These are phyloP conservation scores for Silene noctiflora DNA, from an alignment of 179 eudicot genomes.

Conservation along the genomic window DNA sequence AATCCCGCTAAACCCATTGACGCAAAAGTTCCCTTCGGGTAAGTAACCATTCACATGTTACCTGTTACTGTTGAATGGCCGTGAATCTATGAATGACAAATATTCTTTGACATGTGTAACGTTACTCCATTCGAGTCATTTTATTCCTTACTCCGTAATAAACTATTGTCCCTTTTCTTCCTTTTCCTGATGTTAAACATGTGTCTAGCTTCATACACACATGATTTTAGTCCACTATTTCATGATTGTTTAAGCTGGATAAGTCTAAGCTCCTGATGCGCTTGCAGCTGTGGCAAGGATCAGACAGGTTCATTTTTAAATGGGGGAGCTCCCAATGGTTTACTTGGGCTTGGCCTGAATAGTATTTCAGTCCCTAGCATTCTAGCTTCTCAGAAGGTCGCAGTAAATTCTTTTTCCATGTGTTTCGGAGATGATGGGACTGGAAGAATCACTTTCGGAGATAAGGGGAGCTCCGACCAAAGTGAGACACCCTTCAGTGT, in stretches of 20 bases:
- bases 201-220: conserved; percentile 4
- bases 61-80: background rate
- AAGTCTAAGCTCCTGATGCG: conserved; percentile 7
- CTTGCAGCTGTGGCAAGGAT: conserved; percentile 71
- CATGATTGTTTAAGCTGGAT: background rate
- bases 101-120: background rate
- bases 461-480: conserved; percentile 77
- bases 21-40: conserved; percentile 80
- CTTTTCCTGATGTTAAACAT: background rate
- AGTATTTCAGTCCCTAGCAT: conserved; percentile 77
- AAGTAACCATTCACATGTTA: conserved; percentile 23
- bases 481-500: conserved; percentile 68
- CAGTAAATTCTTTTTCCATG: conserved; percentile 93
- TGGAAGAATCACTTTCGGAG: conserved; percentile 93
- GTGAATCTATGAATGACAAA: background rate
- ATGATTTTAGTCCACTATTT: background rate
- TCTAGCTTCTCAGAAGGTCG: conserved; percentile 59
- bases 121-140: background rate
- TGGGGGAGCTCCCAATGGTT: conserved; percentile 93
- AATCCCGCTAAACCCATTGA: conserved; percentile 42
- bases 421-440: conserved; percentile 69
- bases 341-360: conserved; percentile 87
- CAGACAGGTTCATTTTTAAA: conserved; percentile 86
- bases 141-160: background rate
- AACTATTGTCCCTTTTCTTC: background rate